A percentile compares a stretch with the other conserved stretches of the same genome.
Conservation (phyloP, 2,329 filamentous ascomycete species). For the Escovopsis sp. region DNA sequence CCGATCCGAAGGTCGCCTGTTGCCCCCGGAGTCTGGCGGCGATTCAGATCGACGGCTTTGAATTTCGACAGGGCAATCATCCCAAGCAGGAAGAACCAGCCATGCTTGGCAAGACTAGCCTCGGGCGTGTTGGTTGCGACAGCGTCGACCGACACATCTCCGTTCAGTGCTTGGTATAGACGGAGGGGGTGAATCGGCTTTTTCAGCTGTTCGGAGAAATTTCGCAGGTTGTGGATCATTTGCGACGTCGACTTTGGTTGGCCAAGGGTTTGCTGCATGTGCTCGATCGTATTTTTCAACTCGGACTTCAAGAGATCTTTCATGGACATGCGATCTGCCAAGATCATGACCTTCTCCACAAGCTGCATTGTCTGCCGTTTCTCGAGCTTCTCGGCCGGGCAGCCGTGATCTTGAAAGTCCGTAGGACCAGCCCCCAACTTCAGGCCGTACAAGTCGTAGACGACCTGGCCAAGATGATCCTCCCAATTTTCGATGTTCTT, state of each 20-base stretch:
- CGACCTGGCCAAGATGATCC: slow-evolving; percentile 69
- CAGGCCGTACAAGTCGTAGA: slow-evolving; percentile 70
- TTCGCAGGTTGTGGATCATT: slow-evolving; percentile 74
- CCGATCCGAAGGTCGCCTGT: slow-evolving; percentile 76
- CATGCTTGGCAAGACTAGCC: slow-evolving; percentile 58
- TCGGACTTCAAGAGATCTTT: slow-evolving; percentile 88
- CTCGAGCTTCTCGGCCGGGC: slow-evolving; percentile 62
- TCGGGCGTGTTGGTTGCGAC: slow-evolving; percentile 54
- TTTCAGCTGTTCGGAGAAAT: slow-evolving; percentile 69
- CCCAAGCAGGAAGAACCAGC: slow-evolving; percentile 87
- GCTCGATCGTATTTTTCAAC: slow-evolving; percentile 78
- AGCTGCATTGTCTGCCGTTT: slow-evolving; percentile 66
- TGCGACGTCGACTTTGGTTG: slow-evolving; percentile 63
- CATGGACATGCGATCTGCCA: slow-evolving; percentile 72
- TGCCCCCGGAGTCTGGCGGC: slow-evolving; percentile 61
- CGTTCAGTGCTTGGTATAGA: slow-evolving; percentile 67
- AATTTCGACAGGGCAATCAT: slow-evolving; percentile 83
- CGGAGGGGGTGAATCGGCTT: slow-evolving; percentile 69
- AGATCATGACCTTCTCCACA: slow-evolving; percentile 67
- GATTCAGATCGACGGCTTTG: slow-evolving; percentile 50
- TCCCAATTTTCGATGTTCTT: slow-evolving; percentile 70
- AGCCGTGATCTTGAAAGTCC: slow-evolving; percentile 65
- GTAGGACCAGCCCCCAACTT: slow-evolving; percentile 56
- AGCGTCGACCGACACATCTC: slow-evolving; percentile 59
- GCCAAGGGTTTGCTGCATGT: slow-evolving; percentile 78